Evolutionary conservation across 495 filamentous ascomycete genomes (phyloP), one percentile per base, ranked within the genome.

Genomic region (Apiosordaria backusii): DNA sequence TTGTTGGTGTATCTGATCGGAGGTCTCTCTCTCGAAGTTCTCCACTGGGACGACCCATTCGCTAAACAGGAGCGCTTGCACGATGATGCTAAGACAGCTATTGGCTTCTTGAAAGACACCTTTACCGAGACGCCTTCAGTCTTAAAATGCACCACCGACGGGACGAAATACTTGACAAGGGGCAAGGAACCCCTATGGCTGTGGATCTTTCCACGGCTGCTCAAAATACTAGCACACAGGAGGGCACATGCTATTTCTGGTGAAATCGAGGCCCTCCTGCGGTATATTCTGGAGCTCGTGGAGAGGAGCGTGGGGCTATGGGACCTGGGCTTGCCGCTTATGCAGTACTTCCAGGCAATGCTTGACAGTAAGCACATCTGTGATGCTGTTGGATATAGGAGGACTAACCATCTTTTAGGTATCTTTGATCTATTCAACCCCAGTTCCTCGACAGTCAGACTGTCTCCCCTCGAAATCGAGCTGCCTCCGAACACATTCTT

Each of bases 1-100:
- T 89, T 91, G 76, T 83, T 98, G 24, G 88, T 98, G 40, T 89
- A 88, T 68, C 89, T 97, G 66, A 89, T 96, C 68, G 83, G 91
- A 60, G 87, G 90, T 70, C 91, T 92, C 55, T 90, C 93, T 22
- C 77, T 99, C 2, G 91, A 91, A 63, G 80, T 81, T 45, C 81
- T 89, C 4, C 76, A 73, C 22, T 79, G 81, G 66, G 82, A 89
- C 68, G 85, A 90, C 66, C 59, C 88, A 21, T 90, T 91, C 70
- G 79, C 80, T 27, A 75, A 85, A 60, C 75, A 68, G 5, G 78
- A 77, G 5, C 70, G 82, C 29, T 73, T 90, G 50, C 76, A 88
- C 35, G 73, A 79, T 13, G 87, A 92, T 71, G 92, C 90, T 64
- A 77, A 93, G 54, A 82, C 88, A 65, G 91, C 92, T 7, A 72